Evolutionary conservation across 345 rosid species (phyloP).

Genomic region (Stellera chamaejasme): DNA sequence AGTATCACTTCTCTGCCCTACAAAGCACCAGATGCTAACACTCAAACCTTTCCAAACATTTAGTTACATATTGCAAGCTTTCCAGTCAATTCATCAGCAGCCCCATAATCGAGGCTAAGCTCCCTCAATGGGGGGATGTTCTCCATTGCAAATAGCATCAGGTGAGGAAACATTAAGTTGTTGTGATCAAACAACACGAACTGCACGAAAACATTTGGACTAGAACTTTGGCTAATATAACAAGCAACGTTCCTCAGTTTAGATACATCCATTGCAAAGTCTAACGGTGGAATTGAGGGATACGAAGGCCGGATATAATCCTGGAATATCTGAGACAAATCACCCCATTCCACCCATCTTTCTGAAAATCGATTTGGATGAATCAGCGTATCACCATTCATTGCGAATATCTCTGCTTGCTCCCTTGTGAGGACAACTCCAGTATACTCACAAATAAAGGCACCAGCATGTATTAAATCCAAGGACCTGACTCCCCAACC

Average conservation of each 20-base stretch:
- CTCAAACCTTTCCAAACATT: slow-evolving; percentile 15
- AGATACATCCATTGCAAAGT: slow-evolving; percentile 91
- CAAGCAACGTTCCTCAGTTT: slow-evolving; percentile 93
- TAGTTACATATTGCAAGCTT: slow-evolving; percentile 77
- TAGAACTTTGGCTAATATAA: slow-evolving; percentile 78
- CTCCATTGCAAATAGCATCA: slow-evolving; percentile 88
- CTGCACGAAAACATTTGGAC: slow-evolving; percentile 85
- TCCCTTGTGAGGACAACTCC: slow-evolving; percentile 87
- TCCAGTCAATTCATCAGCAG: slow-evolving; percentile 63
- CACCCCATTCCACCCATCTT: slow-evolving; percentile 85
- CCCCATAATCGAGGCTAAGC: slow-evolving; percentile 94
- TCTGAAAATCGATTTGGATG: slow-evolving; percentile 66
- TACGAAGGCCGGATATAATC: slow-evolving; percentile 45
- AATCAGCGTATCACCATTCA: slow-evolving; percentile 74
- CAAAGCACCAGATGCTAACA: slow-evolving; percentile 7
- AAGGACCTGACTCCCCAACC: slow-evolving; percentile 95
- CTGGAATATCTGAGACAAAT: slow-evolving; percentile 58
- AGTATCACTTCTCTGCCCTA: too few relatives aligned
- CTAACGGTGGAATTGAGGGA: slow-evolving; percentile 75
- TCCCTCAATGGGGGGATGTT: slow-evolving; percentile 85
- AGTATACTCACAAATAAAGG: slow-evolving; percentile 81
- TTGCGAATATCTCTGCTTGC: slow-evolving; percentile 65
- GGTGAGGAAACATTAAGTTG: slow-evolving; percentile 80
- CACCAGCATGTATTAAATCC: slow-evolving; percentile 83
- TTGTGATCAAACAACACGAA: slow-evolving; percentile 78